Conservation (phyloP, 305 asterid genomes). For the Fraxinus platypoda region DNA sequence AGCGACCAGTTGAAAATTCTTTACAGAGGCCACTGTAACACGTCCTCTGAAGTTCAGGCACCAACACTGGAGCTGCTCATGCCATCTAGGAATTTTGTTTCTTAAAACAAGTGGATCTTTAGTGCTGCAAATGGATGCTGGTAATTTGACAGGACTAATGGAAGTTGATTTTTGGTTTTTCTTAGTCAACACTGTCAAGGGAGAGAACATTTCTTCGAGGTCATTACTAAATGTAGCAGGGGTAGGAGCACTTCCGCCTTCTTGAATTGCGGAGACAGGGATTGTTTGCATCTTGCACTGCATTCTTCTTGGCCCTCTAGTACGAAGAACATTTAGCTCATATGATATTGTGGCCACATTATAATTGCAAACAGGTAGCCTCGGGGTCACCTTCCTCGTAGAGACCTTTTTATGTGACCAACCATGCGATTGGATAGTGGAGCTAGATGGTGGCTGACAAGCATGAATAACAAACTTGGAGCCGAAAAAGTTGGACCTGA, state of each 20-base stretch:
- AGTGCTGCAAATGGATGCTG: slow-evolving; percentile 19
- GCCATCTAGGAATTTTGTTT: slow-evolving; percentile 75
- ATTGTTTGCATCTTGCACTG: slow-evolving; percentile 51
- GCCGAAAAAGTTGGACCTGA: slow-evolving; percentile 69
- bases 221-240: slow-evolving; percentile 34
- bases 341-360: slow-evolving; percentile 56
- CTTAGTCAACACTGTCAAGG: slow-evolving; percentile 13
- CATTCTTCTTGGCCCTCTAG: slow-evolving; percentile 76
- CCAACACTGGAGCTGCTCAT: slow-evolving; percentile 76
- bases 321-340: slow-evolving; percentile 65
- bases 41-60: slow-evolving; percentile 74
- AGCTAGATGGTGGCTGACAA: slow-evolving; percentile 40
- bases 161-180: slow-evolving; percentile 19
- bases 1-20: slow-evolving; percentile 74
- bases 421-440: slow-evolving; percentile 38
- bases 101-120: slow-evolving; percentile 42
- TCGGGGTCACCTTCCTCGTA: slow-evolving; percentile 45
- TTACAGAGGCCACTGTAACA: slow-evolving; percentile 77
- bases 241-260: slow-evolving; percentile 45
- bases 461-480: slow-evolving; percentile 61
- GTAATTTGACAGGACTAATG: slow-evolving; percentile 9
- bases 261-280: slow-evolving; percentile 43
- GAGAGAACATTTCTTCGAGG: slow-evolving; percentile 27
- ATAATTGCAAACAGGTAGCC: slow-evolving; percentile 42
- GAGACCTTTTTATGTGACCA: slow-evolving; percentile 40